A percentile compares a stretch with the other conserved stretches of the same genome.
phyloP scores from a whole-genome alignment of 371 early-diverging fungal species.

The Mucor indicus region DNA sequence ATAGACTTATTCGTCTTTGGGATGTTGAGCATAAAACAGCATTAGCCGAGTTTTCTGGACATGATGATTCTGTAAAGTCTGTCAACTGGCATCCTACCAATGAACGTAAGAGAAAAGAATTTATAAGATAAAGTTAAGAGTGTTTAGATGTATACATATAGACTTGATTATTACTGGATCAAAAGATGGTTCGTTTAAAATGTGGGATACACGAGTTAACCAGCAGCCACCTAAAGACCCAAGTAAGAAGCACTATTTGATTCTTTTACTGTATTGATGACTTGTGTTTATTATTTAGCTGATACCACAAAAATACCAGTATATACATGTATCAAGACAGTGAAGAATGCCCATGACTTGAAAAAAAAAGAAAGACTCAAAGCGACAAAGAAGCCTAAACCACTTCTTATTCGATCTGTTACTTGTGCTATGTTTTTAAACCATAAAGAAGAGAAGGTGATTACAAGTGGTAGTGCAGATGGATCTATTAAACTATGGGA shows the following conservation, averaged over 20 bases:
- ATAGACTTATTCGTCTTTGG: constrained; percentile 58
- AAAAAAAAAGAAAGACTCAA: constrained; percentile 1
- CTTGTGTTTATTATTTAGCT: background rate
- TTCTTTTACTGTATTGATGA: background rate
- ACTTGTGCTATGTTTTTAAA: constrained; percentile 52
- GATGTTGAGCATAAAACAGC: constrained; percentile 51
- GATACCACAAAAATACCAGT: constrained; percentile 11
- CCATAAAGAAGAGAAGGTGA: constrained; percentile 31
- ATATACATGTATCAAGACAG: constrained; percentile 21
- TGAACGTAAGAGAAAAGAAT: constrained; percentile 43
- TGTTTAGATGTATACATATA: constrained; percentile 6
- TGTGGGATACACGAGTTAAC: constrained; percentile 62
- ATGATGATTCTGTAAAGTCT: constrained; percentile 54
- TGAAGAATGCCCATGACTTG: constrained; percentile 18
- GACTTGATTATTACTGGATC: constrained; percentile 60
- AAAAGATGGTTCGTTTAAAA: constrained; percentile 59
- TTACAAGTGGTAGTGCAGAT: constrained; percentile 60
- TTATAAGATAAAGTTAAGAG: background rate
- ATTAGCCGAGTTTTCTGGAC: constrained; percentile 47
- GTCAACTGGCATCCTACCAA: constrained; percentile 52
- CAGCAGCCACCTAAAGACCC: constrained; percentile 1
- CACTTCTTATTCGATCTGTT: constrained; percentile 39
- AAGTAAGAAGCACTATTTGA: background rate
- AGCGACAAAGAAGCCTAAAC: background rate
- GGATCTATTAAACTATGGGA: constrained; percentile 57